Base-by-base conservation (phyloP, 2,329 filamentous ascomycete genomes). In the Bipolaris victoriae region DNA sequence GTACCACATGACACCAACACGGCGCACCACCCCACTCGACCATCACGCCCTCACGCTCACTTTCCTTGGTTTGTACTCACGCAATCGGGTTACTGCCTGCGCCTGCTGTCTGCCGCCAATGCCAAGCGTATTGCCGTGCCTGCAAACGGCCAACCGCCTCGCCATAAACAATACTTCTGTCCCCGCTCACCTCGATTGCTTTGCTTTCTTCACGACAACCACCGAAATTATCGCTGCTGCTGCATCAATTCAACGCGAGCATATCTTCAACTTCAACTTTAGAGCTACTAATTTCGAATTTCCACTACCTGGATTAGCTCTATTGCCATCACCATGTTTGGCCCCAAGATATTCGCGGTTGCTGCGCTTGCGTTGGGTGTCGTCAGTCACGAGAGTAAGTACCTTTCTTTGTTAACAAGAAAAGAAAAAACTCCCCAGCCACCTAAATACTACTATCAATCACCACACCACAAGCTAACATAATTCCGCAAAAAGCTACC, bases 251-350 rank as follows among this genome's bases (percentile, higher is more conserved):
- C 55, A 59, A 63, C 45, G 10, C 50, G 49, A 65, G 53, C 57
- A 62, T 66, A 60, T 64, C 51, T 62, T 56, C 61, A 45, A 24
- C 47, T 4, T 46, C 58, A 16, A 16, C 16, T 16, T 16, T 16
- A 16, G 16, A 16, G 16, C 16, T 16, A 16, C 16, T 16, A 16
- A 24, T 26, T 53, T 62, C 65, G 31, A 10, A 16, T 16, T 16
- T 16, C 16, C 16, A 16, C 16, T 49, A 63, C 41, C 54, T 35
- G 41, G 44, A 58, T 43, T 43, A 56, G 47, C 49, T 62, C 57
- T 11, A 63, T 55, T 50, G 46, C 57, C 56, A 49, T 61, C 64
- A 69, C 44, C 52, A 72, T 71, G 70, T 54, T 69, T 59, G 63
- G 58, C 40, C 64, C 63, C 62, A 72, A 68, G 66, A 7, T 70